Percentiles rank a stretch among this genome's conserved stretches.
These are phyloP conservation scores for Eucalyptus regnans DNA, from an alignment of 345 rosid genomes.

Conservation along the genomic window DNA sequence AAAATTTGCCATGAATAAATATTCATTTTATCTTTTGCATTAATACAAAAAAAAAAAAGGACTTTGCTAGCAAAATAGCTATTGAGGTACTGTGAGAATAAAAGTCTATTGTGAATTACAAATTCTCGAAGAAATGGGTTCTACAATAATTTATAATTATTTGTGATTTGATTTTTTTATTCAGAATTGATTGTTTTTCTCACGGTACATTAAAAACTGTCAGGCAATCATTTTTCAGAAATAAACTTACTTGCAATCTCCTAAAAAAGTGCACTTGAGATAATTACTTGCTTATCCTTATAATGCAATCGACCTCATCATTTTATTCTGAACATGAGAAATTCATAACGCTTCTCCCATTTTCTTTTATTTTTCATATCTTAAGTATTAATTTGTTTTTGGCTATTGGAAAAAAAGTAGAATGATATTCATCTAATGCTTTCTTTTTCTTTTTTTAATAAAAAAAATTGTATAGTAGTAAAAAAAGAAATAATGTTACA, in stretches of 20 bases:
- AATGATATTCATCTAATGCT: neutral
- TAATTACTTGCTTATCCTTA: neutral
- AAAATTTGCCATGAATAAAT: no score
- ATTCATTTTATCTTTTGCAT: no score
- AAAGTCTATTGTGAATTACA: no score
- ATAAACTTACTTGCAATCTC: neutral
- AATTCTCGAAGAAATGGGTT: no score
- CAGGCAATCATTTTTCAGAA: accelerated
- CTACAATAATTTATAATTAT: no score
- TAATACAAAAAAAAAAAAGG: no score
- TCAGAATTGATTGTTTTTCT: accelerated
- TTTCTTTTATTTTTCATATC: neutral
- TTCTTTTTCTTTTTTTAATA: neutral
- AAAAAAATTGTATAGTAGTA: neutral
- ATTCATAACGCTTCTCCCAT: neutral
- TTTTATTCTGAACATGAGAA: neutral
- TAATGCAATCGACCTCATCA: neutral
- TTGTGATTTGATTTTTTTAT: no score
- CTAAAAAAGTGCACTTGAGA: neutral
- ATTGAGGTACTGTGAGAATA: no score
- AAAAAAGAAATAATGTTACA: neutral
- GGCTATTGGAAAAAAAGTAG: neutral
- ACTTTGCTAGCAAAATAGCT: no score
- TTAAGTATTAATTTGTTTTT: neutral
- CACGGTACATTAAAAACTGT: no score